Base-by-base conservation (phyloP, 129 eudicot genomes). In the Artemisia tridentata region DNA sequence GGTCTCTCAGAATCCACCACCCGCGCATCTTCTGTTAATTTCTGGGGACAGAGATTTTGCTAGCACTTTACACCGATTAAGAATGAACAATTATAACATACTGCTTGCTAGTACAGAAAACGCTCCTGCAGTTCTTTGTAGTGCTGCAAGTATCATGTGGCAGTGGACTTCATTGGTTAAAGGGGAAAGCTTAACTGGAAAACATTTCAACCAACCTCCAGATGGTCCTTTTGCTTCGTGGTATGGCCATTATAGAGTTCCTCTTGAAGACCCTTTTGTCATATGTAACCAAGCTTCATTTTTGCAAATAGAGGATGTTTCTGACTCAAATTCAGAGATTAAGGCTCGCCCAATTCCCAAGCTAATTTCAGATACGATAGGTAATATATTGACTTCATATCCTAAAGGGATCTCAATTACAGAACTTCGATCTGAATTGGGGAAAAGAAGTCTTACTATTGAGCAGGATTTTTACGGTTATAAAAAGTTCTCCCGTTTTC, bases 101-200 rank as follows among this genome's bases (percentile, higher is more conserved):
- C 81, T 95, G 72, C 97, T 95, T 47, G 92, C 97, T 61, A 83
- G 88, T 79, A 64, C 78, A 52, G 97, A 86, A n/a, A 52, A 10
- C 55, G 85, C 96, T 25, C 97, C 99, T 18, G 84, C 82, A 38
- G 97, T 95, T 77, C 96, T 95, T 71, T 84, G 91, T 80, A 90
- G 99, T 74, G 96, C 99, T 38, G 97, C 99, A 69, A 95, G 89
- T 68, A 81, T 95, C 47, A 95, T 90, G 99, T 95, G 99, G 99
- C 87, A 80, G n/a, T 95, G 99, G 99, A 75, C 72, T 68, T 46
- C 89, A 65, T 75, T 95, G 77, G 80, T 86, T 23, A 90, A 74
- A 68, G 99, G 99, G 27, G 93, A 90, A 72, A 80, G 80, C 29
- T 85, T 86, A 16, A 53, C 41, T 1, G 97, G 97, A 70, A 87